phyloP scores from a whole-genome alignment of 345 rosid genomes.

The Corchorus olitorius region DNA sequence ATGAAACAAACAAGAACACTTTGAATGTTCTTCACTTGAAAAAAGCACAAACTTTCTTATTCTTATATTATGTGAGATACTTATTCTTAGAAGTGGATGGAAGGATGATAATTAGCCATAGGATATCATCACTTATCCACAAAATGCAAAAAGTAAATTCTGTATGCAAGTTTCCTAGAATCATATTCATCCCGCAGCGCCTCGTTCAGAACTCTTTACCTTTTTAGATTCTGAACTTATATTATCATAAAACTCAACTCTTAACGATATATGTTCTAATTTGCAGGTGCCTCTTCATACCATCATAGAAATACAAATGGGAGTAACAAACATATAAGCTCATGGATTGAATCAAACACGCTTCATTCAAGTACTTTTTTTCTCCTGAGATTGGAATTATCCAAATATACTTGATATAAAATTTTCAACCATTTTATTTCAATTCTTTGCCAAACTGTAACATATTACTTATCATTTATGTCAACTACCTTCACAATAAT shows the following conservation, averaged over 20 bases:
- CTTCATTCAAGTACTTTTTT: background rate
- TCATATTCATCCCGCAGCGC: background rate
- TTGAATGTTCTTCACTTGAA: no score
- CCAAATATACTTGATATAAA: background rate
- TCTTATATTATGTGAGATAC: background rate
- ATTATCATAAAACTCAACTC: background rate
- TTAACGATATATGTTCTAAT: background rate
- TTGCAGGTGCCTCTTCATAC: slow-evolving; percentile 97
- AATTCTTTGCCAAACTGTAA: slow-evolving; percentile 27
- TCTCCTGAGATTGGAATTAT: background rate
- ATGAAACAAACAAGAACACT: no score
- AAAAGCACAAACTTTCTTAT: no score
- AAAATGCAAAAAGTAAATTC: background rate
- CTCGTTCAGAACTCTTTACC: background rate
- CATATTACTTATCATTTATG: background rate
- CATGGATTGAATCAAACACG: slow-evolving; percentile 63
- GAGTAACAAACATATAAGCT: slow-evolving; percentile 94
- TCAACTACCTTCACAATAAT: background rate
- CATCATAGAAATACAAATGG: slow-evolving; percentile 99
- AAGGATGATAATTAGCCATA: background rate
- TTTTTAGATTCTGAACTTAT: background rate
- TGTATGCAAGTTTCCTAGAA: slow-evolving; percentile 3
- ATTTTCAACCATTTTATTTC: slow-evolving; percentile 5
- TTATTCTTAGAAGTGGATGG: background rate
- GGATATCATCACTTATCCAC: background rate